Evolutionary conservation across 1,139 yeast species (phyloP), one percentile per base, ranked within the genome.

Genomic region (Candida mesenterica): DNA sequence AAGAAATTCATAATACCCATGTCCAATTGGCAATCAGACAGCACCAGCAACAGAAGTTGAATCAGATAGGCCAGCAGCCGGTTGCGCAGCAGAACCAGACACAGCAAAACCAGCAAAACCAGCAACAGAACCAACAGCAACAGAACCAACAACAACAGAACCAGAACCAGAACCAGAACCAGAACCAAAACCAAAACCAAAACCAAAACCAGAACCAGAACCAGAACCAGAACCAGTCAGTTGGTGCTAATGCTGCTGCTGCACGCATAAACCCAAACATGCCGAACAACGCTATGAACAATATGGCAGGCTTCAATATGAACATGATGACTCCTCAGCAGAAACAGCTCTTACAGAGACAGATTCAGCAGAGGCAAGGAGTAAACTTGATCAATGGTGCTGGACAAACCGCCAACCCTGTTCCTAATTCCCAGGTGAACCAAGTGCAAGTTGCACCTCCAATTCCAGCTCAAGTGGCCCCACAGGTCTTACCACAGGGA

Each of bases 1-100:
- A 75, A 50, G 82, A 77, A 38, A 77, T 80, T 6, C 83, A 82
- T 51, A 66, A 70, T 28, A 66, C 80, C 31, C 89, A 83, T 55
- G 59, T 66, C 33, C 75, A 72, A 34, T 57, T 75, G 53, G 60
- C 75, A 19, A 53, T 59, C 33, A 55, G 61, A 31, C 67, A 60
- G 36, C 58, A 49, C 32, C 59, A 56, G 34, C 55, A 49, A 40
- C 57, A 50, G 38, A 49, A 48, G 32, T 36, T 52, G 43, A 26
- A 15, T 26, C 44, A 41, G 22, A 34, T 16, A 18, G 34, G 34
- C 28, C 30, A 30, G 22, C 43, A 30, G 31, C n/a, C n/a, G n/a
- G n/a, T n/a, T n/a, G n/a, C n/a, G n/a, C n/a, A n/a, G n/a, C n/a
- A n/a, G 33, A 28, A 26, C 29, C 28, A 17, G 50, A 30, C 47